These are phyloP conservation scores for Coriaria nepalensis DNA, from an alignment of 306 rosid species.

Conservation along the genomic window DNA sequence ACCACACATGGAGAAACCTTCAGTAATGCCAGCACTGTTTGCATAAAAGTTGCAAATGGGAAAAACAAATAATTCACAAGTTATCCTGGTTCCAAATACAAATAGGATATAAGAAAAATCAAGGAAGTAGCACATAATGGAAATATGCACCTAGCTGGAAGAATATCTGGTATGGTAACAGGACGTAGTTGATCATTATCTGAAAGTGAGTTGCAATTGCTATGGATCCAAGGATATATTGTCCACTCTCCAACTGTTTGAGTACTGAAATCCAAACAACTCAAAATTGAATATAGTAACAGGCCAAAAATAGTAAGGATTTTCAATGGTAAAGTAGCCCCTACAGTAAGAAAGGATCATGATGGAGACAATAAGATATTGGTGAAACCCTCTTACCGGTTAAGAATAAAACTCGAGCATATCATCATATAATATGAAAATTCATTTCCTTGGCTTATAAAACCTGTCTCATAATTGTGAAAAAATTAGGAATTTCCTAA, in stretches of 20 bases:
- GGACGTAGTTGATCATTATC: conserved; percentile 84
- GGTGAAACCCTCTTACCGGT: conserved; percentile 47
- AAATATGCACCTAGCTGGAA: conserved; percentile 71
- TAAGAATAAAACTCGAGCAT: conserved; percentile 95
- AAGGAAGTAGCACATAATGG: neutral
- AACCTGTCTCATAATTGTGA: conserved; percentile 45
- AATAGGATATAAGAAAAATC: conserved; percentile 1
- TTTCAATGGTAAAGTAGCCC: neutral
- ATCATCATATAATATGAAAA: conserved; percentile 99
- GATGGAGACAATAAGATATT: conserved; percentile 3
- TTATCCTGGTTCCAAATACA: conserved; percentile 1
- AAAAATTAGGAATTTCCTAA: conserved; percentile 1
- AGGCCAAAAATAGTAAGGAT: conserved; percentile 3
- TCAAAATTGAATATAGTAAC: conserved; percentile 5
- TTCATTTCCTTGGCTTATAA: conserved; percentile 91
- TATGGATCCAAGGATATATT: conserved; percentile 86
- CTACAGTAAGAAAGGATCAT: conserved; percentile 7
- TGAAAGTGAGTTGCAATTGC: conserved; percentile 79
- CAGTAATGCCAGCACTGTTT: conserved; percentile 90
- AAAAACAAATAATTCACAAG: conserved; percentile 5
- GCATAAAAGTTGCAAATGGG: conserved; percentile 5
- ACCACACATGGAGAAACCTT: conserved; percentile 98
- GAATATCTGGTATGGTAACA: conserved; percentile 77
- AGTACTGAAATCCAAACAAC: conserved; percentile 35
- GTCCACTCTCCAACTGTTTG: conserved; percentile 70